Evolutionary conservation across 345 rosid genomes (phyloP).

Genomic region (Gynandropsis gynandra): DNA sequence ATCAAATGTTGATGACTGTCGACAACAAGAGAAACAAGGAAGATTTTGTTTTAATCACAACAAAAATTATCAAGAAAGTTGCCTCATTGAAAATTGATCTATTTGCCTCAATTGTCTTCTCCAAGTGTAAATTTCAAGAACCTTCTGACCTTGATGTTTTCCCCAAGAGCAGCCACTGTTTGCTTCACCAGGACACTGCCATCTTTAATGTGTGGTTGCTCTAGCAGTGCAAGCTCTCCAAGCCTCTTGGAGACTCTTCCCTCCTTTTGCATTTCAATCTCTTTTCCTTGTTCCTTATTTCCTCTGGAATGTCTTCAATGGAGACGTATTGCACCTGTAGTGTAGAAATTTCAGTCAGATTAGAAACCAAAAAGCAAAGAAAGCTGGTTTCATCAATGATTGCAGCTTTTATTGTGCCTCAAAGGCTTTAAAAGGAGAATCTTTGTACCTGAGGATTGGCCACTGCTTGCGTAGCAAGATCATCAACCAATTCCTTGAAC

Average conservation of each 20-base stretch:
- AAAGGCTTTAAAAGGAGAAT: neutral
- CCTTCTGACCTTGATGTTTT: slow-evolving; percentile 77
- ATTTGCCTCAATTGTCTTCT: slow-evolving; percentile 34
- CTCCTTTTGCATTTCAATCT: slow-evolving; percentile 88
- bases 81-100: neutral
- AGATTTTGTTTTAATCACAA: no score
- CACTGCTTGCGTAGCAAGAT: slow-evolving; percentile 88
- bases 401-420: neutral
- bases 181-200: slow-evolving; percentile 67
- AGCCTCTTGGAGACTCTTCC: slow-evolving; percentile 86
- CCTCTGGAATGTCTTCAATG: slow-evolving; percentile 56
- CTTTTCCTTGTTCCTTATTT: slow-evolving; percentile 57
- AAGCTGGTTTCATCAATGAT: neutral
- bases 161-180: slow-evolving; percentile 84
- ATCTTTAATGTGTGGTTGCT: slow-evolving; percentile 70
- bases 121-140: slow-evolving; percentile 68
- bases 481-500: slow-evolving; percentile 82
- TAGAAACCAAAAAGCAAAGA: no score
- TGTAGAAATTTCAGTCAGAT: neutral
- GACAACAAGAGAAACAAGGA: neutral
- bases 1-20: neutral
- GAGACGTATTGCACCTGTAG: slow-evolving; percentile 62
- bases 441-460: slow-evolving; percentile 57
- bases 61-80: no score
- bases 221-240: slow-evolving; percentile 69